Evolutionary conservation across 805 yeast species (phyloP).

Genomic region (Candida anglica): DNA sequence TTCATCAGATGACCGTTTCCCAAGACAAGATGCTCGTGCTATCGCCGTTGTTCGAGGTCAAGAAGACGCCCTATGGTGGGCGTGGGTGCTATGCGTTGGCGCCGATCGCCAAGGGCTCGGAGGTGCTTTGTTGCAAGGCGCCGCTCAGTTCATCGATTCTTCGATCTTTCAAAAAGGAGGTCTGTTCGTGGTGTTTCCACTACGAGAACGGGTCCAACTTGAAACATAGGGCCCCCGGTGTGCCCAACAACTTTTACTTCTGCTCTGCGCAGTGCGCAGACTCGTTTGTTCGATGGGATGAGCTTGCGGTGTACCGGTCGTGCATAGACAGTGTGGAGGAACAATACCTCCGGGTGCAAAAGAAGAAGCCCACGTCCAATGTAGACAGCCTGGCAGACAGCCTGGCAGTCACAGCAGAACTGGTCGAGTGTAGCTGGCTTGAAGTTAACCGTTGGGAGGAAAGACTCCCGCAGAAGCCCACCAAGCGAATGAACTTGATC

Average conservation of each 20-base stretch:
- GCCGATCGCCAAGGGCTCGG: slow-evolving; percentile 37
- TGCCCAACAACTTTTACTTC: slow-evolving; percentile 41
- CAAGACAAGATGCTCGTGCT: no score
- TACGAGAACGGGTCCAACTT: slow-evolving; percentile 46
- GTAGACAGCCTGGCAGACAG: slow-evolving; percentile 17
- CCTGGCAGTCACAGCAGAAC: slow-evolving; percentile 8
- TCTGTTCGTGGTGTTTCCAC: slow-evolving; percentile 50
- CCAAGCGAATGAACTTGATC: slow-evolving; percentile 21
- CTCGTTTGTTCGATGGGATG: slow-evolving; percentile 32
- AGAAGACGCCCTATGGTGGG: slow-evolving; percentile 30
- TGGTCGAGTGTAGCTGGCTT: slow-evolving; percentile 32
- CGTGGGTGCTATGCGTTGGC: slow-evolving; percentile 54
- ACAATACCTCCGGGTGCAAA: slow-evolving; percentile 12
- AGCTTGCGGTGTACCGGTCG: slow-evolving; percentile 26
- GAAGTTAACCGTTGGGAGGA: slow-evolving; percentile 36
- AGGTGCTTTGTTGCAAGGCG: slow-evolving; percentile 31
- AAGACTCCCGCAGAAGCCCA: no score
- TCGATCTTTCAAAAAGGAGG: slow-evolving; percentile 58
- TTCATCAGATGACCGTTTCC: no score
- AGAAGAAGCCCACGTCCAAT: slow-evolving; percentile 18
- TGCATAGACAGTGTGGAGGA: slow-evolving; percentile 35
- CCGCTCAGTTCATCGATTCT: slow-evolving; percentile 48
- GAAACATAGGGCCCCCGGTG: slow-evolving; percentile 33
- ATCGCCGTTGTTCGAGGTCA: slow-evolving; percentile 2
- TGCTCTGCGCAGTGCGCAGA: slow-evolving; percentile 46